Evolutionary conservation across 768 basidiomycete genomes (phyloP), one percentile per base, ranked within the genome.

Genomic region (Crepidotus variabilis): DNA sequence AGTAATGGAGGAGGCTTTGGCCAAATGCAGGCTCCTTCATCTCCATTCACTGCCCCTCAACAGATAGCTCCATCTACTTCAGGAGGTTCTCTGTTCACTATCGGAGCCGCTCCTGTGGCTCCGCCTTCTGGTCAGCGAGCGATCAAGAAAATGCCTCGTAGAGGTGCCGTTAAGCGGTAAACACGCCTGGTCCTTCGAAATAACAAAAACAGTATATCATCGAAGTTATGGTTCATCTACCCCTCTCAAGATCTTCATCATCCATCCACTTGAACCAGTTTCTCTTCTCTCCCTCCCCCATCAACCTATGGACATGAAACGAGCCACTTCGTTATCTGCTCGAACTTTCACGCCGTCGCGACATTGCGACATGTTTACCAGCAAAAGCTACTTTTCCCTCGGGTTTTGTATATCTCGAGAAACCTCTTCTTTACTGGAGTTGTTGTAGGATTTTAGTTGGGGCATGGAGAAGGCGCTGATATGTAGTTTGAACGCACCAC

Each of bases 121-220:
- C 58, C 61, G 54, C 66, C 65, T 51, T 67, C 58, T 28, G 75
- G 72, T 52, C 65, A 61, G 18, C 74, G 81, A 47, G 73, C 74
- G 50, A 78, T 85, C 47, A 83, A 82, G 70, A 83, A 80, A 54
- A 73, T 86, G 48, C 84, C 84, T 47, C 81, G 71, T 48, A 77
- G 79, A 33, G 71, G 77, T 63, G 67, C 63, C 35, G 69, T 60
- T 20, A 77, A 76, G 65, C 78, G 76, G 61, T 74, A 66, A 62
- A 24, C 10, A 21, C 50, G 20, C 14, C 35, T 20, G 23, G 39
- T 16, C 22, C 39, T 46, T 50, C 16, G 2, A 16, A 49, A 43
- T 21, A n/a, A 32, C 47, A 28, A 39, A 36, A 52, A 55, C 51
- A 55, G 45, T 50, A 22, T 35, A 46, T 28, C 33, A 56, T 24